Base-by-base conservation (phyloP, 1,284 basidiomycete species). In the Somion occarium region DNA sequence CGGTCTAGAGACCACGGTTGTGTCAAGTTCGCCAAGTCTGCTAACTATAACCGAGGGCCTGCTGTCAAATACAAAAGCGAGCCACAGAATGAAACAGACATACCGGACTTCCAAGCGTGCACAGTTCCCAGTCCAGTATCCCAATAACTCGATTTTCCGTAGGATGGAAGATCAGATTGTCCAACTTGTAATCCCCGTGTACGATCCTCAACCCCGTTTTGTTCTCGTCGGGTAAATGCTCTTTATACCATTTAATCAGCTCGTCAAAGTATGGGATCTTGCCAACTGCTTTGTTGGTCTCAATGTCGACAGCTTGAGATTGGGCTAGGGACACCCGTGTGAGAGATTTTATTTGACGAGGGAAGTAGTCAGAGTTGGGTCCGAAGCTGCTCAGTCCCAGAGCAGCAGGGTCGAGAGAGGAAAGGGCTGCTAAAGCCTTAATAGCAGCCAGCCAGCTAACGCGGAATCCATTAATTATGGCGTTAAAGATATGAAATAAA, bases 121-220 rank as follows among this genome's bases (percentile, higher is more conserved):
- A 95, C 37, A 98, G 72, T 65, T 98, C 95, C 95, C 95, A 98
- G 66, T 98, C 95, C 45, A 98, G 72, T 41, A 98, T 93, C 1
- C 92, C 95, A 60, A 98, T 94, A 1, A 98, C 93, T 43, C 82
- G 75, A 53, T 94, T 91, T 69, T 97, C 87, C 1, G 87, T 93
- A 0, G 91, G 89, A 64, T 98, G 94, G 70, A 94, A 98, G 55
- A 98, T 82, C 59, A 98, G 68, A 65, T 98, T 99, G 69, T 99
- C 95, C 20, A 97, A 78, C 70, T 99, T 99, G 67, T 93, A 98
- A 68, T 98, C 95, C 20, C 96, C 95, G 64, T 98, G 95, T 3
- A 97, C 91, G 56, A 96, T 83, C 34, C 89, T 80, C 48, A 83
- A 73, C 1, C 87, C 87, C 13, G 75, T 76, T 69, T 84, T 83